phyloP scores from a whole-genome alignment of 2,329 filamentous ascomycete genomes.

The Aureobasidium sp. region DNA sequence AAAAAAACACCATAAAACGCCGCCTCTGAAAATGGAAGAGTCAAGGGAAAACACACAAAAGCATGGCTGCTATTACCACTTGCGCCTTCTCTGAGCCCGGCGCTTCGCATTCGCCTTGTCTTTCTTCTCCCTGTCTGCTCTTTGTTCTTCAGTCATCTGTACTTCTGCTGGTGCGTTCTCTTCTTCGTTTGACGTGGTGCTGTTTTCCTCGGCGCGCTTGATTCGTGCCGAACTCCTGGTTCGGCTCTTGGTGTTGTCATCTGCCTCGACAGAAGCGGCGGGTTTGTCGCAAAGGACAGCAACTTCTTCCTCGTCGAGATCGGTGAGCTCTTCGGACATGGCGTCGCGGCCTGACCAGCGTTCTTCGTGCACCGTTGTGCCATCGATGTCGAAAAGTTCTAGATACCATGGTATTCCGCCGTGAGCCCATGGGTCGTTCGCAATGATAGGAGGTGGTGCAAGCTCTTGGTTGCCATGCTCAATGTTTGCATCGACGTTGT shows the following conservation, averaged over 20 bases:
- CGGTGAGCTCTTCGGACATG: slow-evolving; percentile 73
- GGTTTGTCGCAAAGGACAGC: slow-evolving; percentile 43
- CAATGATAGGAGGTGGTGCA: slow-evolving; percentile 23
- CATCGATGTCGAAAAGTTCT: slow-evolving; percentile 66
- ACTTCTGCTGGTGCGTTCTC: background rate
- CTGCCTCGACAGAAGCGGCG: background rate
- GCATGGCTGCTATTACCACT: background rate
- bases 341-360: slow-evolving; percentile 64
- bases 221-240: background rate
- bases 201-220: background rate
- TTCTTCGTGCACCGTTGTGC: slow-evolving; percentile 72
- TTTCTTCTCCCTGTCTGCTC: slow-evolving; percentile 10
- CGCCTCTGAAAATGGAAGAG: background rate
- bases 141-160: slow-evolving; percentile 11
- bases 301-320: slow-evolving; percentile 85
- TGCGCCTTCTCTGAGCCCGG: slow-evolving; percentile 11
- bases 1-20: background rate
- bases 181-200: background rate
- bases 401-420: slow-evolving; percentile 89
- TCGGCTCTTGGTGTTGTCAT: slow-evolving; percentile 7
- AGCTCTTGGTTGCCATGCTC: background rate
- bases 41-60: background rate
- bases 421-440: slow-evolving; percentile 36
- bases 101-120: slow-evolving; percentile 17
- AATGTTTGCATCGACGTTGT: slow-evolving; percentile 19